Evolutionary conservation across 176 grass and related monocot genomes (phyloP).

Genomic region (Coix lacrymajobi): DNA sequence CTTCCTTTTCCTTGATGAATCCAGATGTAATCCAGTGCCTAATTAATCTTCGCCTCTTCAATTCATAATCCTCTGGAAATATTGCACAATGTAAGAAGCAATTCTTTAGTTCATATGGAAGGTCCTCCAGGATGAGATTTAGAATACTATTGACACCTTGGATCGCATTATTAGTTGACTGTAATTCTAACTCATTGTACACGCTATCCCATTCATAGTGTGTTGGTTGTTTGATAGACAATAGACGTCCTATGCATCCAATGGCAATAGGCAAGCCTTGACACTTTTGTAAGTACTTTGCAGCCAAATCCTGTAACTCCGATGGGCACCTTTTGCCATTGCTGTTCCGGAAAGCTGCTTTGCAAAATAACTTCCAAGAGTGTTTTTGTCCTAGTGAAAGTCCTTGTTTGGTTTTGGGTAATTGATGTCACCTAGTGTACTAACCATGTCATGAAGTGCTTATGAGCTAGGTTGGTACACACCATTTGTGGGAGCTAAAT

Average conservation of each 20-base stretch:
- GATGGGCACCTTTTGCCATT: background rate
- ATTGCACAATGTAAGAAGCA: background rate
- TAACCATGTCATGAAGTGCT: too few relatives aligned
- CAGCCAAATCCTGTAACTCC: background rate
- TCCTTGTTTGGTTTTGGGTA: too few relatives aligned
- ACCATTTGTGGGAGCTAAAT: too few relatives aligned
- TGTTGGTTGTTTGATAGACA: background rate
- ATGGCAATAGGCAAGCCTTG: constrained; percentile 20
- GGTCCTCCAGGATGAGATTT: background rate
- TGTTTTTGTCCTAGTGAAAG: background rate
- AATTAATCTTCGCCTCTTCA: background rate
- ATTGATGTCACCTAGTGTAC: too few relatives aligned
- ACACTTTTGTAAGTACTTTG: constrained; percentile 6
- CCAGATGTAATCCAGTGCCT: background rate
- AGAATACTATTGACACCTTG: background rate
- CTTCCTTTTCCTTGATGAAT: constrained; percentile 14
- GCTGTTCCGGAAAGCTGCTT: background rate
- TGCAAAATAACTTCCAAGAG: background rate
- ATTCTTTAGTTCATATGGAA: background rate
- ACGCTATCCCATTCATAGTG: background rate
- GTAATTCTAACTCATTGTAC: background rate
- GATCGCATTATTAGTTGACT: background rate
- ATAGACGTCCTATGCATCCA: background rate
- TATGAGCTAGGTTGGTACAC: too few relatives aligned
- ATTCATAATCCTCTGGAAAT: background rate